Conservation (phyloP, 768 basidiomycete genomes). For the Lepiota venenata region DNA sequence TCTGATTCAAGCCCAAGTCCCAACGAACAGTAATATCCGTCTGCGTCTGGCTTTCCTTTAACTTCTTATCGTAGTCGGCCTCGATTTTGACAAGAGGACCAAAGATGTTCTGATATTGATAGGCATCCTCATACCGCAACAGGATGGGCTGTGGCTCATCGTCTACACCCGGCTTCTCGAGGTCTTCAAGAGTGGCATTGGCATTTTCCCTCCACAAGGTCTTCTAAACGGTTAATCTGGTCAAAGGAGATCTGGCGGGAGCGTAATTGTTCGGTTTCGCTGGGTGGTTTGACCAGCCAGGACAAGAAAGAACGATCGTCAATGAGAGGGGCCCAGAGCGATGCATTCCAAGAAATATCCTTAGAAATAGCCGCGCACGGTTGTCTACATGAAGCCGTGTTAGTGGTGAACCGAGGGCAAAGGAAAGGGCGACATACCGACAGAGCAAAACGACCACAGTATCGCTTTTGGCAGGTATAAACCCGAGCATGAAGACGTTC, state of each 20-base stretch:
- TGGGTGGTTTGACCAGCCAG: conserved; percentile 97
- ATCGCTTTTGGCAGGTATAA: conserved; percentile 98
- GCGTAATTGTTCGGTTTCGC: conserved; percentile 92
- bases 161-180: conserved; percentile 96
- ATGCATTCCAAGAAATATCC: conserved; percentile 98
- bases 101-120: conserved; percentile 99
- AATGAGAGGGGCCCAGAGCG: conserved; percentile 97
- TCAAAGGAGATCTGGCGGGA: conserved; percentile 96
- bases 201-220: conserved; percentile 98
- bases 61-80: conserved; percentile 96
- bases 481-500: conserved; percentile 99
- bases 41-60: conserved; percentile 99
- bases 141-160: conserved; percentile 95
- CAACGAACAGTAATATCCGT: conserved; percentile 94
- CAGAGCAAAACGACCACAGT: conserved; percentile 97
- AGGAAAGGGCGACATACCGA: conserved; percentile 56
- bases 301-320: conserved; percentile 99
- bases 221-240: conserved; percentile 96
- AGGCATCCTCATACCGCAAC: conserved; percentile 94
- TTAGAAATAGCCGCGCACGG: conserved; percentile 96
- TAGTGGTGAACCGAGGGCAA: conserved; percentile 1
- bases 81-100: conserved; percentile 99
- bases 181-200: conserved; percentile 90
- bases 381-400: conserved; percentile 55
- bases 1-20: conserved; percentile 98